Evolutionary conservation across 805 yeast genomes (phyloP).

Genomic region (Candida bentonensis): DNA sequence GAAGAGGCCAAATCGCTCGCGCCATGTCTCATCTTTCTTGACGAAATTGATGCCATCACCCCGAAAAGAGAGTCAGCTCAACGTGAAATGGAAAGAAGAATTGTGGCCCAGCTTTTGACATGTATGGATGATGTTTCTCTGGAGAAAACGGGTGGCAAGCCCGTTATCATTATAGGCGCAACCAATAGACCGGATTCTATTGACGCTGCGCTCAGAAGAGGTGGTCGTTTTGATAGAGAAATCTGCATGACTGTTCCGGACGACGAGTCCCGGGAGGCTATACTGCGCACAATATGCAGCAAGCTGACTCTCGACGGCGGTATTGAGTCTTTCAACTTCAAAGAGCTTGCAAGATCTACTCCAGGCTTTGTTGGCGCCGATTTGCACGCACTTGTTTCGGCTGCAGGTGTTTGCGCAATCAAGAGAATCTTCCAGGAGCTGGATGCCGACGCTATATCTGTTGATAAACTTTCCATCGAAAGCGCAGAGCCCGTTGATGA

Average conservation of each 20-base stretch:
- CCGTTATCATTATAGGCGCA: slow-evolving; percentile 90
- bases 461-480: slow-evolving; percentile 3
- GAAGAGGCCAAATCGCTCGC: slow-evolving; percentile 85
- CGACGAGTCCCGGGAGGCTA: slow-evolving; percentile 64
- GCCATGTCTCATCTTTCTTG: slow-evolving; percentile 86
- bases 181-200: slow-evolving; percentile 93
- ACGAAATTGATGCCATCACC: slow-evolving; percentile 95
- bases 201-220: slow-evolving; percentile 89
- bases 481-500: not conserved
- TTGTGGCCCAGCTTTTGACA: slow-evolving; percentile 88
- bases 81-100: slow-evolving; percentile 94
- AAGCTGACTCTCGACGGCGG: slow-evolving; percentile 49
- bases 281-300: slow-evolving; percentile 59
- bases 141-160: slow-evolving; percentile 82
- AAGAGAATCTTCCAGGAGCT: slow-evolving; percentile 67
- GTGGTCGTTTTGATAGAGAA: slow-evolving; percentile 93
- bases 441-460: slow-evolving; percentile 4
- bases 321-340: slow-evolving; percentile 42
- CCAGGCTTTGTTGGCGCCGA: slow-evolving; percentile 99
- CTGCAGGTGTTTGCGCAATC: slow-evolving; percentile 90
- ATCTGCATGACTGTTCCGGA: slow-evolving; percentile 91
- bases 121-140: slow-evolving; percentile 86
- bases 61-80: slow-evolving; percentile 98
- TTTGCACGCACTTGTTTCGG: slow-evolving; percentile 81
- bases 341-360: slow-evolving; percentile 71